These are phyloP conservation scores for Metarhizium anisopliae DNA, from an alignment of 2,329 filamentous ascomycete genomes.

Conservation along the genomic window DNA sequence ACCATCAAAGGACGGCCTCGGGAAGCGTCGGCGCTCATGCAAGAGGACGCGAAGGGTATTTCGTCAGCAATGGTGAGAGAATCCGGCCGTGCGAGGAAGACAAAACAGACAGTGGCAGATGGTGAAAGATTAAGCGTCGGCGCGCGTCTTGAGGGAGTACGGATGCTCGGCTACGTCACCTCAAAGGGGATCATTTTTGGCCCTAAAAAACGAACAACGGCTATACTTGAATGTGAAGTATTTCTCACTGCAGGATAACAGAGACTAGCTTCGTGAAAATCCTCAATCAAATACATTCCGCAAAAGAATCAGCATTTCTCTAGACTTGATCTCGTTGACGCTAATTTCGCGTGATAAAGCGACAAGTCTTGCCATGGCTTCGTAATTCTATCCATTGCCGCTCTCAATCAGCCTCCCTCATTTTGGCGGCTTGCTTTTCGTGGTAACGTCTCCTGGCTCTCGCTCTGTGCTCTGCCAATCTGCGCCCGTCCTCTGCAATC, in stretches of 20 bases:
- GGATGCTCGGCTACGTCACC: no score
- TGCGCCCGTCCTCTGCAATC: background rate
- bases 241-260: slow-evolving; percentile 9
- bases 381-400: background rate
- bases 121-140: background rate
- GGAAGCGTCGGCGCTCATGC: no score
- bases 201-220: slow-evolving; percentile 7
- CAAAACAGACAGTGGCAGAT: no score
- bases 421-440: no score
- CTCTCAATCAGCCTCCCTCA: background rate
- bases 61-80: no score
- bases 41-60: no score
- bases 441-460: no score
- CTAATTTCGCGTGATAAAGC: slow-evolving; percentile 4
- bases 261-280: slow-evolving; percentile 3
- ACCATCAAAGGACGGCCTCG: no score
- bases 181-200: background rate
- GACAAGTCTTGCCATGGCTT: background rate
- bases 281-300: slow-evolving; percentile 7
- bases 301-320: slow-evolving; percentile 10
- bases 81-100: no score
- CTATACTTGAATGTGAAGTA: slow-evolving; percentile 8
- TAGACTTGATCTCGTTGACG: slow-evolving; percentile 8
- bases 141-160: no score
- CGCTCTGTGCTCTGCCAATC: background rate